A percentile compares a stretch with the other conserved stretches of the same genome.
phyloP scores from a whole-genome alignment of 768 basidiomycete species.

The Trametes coccinea region DNA sequence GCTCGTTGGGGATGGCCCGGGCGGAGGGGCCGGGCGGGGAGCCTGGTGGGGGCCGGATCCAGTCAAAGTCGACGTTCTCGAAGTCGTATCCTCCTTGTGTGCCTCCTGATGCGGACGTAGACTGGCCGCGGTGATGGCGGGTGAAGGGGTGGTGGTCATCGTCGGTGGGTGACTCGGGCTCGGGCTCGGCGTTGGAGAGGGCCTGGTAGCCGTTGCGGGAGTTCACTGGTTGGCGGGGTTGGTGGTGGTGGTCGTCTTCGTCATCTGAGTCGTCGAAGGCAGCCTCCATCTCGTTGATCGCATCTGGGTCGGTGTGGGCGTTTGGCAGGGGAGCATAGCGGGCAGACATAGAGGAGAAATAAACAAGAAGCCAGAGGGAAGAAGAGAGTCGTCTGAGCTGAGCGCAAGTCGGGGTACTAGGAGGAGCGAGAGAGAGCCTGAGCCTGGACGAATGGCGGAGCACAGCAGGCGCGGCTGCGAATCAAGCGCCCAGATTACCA shows the following conservation, averaged over 20 bases:
- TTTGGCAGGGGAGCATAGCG: constrained; percentile 73
- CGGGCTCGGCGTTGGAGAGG: constrained; percentile 24
- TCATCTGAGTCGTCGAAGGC: constrained; percentile 84
- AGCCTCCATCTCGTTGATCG: constrained; percentile 74
- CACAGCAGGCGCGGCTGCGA: neutral
- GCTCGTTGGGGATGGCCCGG: constrained; percentile 64
- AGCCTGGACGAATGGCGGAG: neutral
- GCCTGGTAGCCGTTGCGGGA: constrained; percentile 27
- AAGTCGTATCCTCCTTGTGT: constrained; percentile 65
- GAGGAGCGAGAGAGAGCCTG: neutral
- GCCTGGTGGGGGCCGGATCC: constrained; percentile 73
- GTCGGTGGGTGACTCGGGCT: constrained; percentile 24
- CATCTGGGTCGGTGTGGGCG: constrained; percentile 48
- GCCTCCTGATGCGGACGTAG: neutral
- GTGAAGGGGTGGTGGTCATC: constrained; percentile 22
- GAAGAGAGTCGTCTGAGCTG: neutral
- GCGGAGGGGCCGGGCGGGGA: constrained; percentile 71
- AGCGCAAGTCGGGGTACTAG: neutral
- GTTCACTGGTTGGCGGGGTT: constrained; percentile 32
- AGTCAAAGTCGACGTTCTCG: constrained; percentile 72
- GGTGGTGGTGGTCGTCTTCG: constrained; percentile 52
- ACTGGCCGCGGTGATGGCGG: constrained; percentile 2
- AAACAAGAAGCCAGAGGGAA: neutral
- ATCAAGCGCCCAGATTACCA: neutral
- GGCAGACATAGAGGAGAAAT: constrained; percentile 38